Percentiles rank a stretch among this genome's conserved stretches.
Conservation (phyloP, 306 rosid genomes). For the Inga oerstediana region DNA sequence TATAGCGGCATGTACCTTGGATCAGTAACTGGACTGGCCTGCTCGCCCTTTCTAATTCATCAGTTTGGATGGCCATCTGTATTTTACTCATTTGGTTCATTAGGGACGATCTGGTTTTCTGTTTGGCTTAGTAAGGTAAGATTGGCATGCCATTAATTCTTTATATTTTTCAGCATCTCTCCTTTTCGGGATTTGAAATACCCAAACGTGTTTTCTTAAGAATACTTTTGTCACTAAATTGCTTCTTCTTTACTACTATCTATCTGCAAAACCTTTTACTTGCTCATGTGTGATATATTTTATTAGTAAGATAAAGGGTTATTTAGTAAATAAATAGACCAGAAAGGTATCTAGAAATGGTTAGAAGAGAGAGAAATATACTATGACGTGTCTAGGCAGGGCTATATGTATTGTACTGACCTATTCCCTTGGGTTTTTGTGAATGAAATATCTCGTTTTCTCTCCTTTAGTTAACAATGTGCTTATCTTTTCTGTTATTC, state of each 20-base stretch:
- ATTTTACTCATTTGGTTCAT: slow-evolving; percentile 93
- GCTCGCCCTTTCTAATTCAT: slow-evolving; percentile 91
- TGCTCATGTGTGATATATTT: not conserved
- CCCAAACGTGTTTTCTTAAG: not conserved
- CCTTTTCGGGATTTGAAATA: slow-evolving; percentile 17
- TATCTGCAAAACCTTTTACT: not conserved
- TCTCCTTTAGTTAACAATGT: not conserved
- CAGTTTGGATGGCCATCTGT: slow-evolving; percentile 99
- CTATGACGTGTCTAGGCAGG: too few species aligned
- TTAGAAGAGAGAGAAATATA: too few species aligned
- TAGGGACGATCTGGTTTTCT: slow-evolving; percentile 84
- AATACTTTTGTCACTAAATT: slow-evolving; percentile 15
- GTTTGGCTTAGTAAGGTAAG: slow-evolving; percentile 86
- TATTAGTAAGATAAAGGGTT: too few species aligned
- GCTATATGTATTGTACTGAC: too few species aligned
- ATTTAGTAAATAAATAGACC: too few species aligned
- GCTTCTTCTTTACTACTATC: slow-evolving; percentile 17
- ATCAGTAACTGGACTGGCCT: slow-evolving; percentile 96
- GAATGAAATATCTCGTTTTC: too few species aligned
- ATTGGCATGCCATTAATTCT: slow-evolving; percentile 21
- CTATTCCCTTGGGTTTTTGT: too few species aligned
- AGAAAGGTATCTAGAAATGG: too few species aligned
- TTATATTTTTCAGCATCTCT: slow-evolving; percentile 16
- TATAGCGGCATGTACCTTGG: slow-evolving; percentile 99
- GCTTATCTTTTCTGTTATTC: slow-evolving; percentile 26